Evolutionary conservation across 1,284 basidiomycete genomes (phyloP).

Genomic region (Microbotryum violaceum): DNA sequence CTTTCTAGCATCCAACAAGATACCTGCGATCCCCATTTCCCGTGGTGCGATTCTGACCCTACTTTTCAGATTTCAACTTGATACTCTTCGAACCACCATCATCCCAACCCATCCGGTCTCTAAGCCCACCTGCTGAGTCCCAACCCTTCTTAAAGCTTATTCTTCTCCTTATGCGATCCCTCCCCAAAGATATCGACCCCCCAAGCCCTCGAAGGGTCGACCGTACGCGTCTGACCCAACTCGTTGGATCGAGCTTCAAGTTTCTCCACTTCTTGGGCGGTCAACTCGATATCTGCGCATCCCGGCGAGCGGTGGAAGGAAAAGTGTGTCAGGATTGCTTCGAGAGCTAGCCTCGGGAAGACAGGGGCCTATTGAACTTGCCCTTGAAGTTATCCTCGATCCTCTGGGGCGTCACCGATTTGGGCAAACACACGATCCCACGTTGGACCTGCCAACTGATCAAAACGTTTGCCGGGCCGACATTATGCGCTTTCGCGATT

Average conservation of each 20-base stretch:
- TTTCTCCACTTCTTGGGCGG: conserved; percentile 51
- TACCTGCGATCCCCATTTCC: no score
- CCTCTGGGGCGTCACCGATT: conserved; percentile 64
- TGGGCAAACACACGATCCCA: conserved; percentile 64
- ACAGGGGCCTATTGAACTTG: conserved; percentile 37
- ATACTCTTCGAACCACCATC: no score
- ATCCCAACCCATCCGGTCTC: no score
- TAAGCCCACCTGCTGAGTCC: no score
- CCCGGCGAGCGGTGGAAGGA: neutral
- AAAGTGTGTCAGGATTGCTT: conserved; percentile 12
- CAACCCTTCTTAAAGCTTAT: neutral
- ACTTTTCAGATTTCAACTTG: no score
- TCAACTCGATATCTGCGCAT: conserved; percentile 50
- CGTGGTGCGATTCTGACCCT: no score
- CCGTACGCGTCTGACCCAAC: conserved; percentile 51
- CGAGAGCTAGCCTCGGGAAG: conserved; percentile 40
- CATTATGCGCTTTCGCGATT: conserved; percentile 47
- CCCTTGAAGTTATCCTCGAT: conserved; percentile 61
- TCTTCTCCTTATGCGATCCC: no score
- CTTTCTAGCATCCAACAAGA: no score
- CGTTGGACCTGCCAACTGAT: conserved; percentile 55
- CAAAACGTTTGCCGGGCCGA: conserved; percentile 58
- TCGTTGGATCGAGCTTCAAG: conserved; percentile 55
- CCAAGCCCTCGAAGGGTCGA: conserved; percentile 58
- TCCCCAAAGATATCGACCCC: conserved; percentile 41